A percentile compares a stretch with the other conserved stretches of the same genome.
Evolutionary conservation across 306 rosid species (phyloP).

Genomic region (Acacia melanoxylon): DNA sequence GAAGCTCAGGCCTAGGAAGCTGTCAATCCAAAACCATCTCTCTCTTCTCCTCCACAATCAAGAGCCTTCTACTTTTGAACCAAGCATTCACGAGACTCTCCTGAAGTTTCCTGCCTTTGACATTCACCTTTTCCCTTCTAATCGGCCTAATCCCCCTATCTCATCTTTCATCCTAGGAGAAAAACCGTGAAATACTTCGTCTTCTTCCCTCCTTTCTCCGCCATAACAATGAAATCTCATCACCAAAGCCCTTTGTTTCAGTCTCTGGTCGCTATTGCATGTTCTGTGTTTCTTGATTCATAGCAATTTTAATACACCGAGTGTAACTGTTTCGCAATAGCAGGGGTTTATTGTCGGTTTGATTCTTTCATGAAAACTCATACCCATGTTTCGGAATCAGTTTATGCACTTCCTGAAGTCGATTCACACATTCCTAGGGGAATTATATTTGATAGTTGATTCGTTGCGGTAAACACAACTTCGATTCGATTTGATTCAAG

Average conservation of each 20-base stretch:
- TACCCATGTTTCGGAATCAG: constrained; percentile 66
- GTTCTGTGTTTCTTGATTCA: not conserved
- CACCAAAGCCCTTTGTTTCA: not conserved
- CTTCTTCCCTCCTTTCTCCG: constrained; percentile 35
- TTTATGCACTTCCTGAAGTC: constrained; percentile 68
- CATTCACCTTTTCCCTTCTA: constrained; percentile 59
- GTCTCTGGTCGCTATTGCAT: constrained; percentile 2
- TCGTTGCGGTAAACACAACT: not conserved
- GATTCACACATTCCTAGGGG: constrained; percentile 61
- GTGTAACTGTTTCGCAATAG: not conserved
- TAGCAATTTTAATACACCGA: constrained; percentile 28
- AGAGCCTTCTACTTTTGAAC: constrained; percentile 43
- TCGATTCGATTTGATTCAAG: not conserved
- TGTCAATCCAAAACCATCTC: constrained; percentile 29
- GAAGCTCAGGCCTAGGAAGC: constrained; percentile 33
- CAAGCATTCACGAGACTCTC: constrained; percentile 69
- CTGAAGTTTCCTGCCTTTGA: constrained; percentile 54
- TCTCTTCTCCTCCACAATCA: not conserved
- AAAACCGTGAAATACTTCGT: constrained; percentile 48
- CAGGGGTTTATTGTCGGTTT: not conserved
- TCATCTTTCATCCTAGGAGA: constrained; percentile 24
- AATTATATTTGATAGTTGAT: constrained; percentile 42
- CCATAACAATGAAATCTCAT: constrained; percentile 21
- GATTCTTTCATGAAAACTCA: constrained; percentile 42
- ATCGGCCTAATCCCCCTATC: constrained; percentile 56